These are phyloP conservation scores for Krasilnikovozyma curviuscula DNA, from an alignment of 768 basidiomycete genomes.

Conservation along the genomic window DNA sequence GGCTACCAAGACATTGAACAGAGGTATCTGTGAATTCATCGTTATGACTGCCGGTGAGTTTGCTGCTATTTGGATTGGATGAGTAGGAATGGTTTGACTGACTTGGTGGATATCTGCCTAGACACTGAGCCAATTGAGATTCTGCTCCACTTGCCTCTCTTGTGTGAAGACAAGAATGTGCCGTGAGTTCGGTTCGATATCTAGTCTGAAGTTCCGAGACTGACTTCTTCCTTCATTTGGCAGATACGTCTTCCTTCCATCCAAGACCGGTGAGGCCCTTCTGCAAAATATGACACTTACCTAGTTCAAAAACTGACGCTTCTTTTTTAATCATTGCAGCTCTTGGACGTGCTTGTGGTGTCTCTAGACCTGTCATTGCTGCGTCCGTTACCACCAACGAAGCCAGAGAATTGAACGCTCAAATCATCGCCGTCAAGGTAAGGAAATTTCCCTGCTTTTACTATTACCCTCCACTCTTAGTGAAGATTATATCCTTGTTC, in stretches of 20 bases:
- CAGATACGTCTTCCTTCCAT: constrained; percentile 72
- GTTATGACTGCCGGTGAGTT: constrained; percentile 47
- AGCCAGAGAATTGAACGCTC: constrained; percentile 68
- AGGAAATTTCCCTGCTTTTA: constrained; percentile 2
- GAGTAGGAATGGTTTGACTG: background rate
- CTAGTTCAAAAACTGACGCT: too few species aligned
- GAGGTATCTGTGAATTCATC: constrained; percentile 61
- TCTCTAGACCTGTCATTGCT: constrained; percentile 83
- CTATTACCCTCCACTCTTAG: background rate
- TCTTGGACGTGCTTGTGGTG: constrained; percentile 85
- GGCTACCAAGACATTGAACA: constrained; percentile 76
- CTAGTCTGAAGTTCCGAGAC: too few species aligned
- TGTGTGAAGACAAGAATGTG: constrained; percentile 79
- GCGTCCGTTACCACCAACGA: constrained; percentile 94
- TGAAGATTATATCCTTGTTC: background rate
- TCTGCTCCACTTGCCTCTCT: constrained; percentile 80
- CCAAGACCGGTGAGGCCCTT: too few species aligned
- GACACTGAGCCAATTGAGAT: constrained; percentile 98
- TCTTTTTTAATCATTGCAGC: too few species aligned
- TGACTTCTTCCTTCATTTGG: background rate
- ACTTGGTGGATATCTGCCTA: constrained; percentile 22
- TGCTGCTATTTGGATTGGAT: background rate
- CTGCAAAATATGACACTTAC: too few species aligned
- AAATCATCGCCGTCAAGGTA: constrained; percentile 68
- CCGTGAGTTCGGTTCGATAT: too few species aligned